Base-by-base conservation (phyloP, 345 rosid species). In the Erucastrum elatum region DNA sequence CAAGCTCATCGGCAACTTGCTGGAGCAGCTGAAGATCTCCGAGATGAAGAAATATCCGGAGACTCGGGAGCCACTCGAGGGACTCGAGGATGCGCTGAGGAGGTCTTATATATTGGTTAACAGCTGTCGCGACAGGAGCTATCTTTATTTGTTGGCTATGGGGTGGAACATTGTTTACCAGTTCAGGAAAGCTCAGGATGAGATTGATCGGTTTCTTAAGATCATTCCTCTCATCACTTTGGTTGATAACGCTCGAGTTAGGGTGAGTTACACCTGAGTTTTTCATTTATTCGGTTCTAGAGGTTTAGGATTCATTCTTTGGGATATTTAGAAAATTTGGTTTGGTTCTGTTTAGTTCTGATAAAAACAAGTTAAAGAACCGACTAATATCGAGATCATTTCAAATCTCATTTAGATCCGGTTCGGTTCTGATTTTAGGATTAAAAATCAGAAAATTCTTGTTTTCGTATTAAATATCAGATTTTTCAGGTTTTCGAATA, bases 91-190 rank as follows among this genome's bases (percentile, higher is more conserved):
- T 66, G 90, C 99, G 0, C 81, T 95, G 77, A 85, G 99, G 76
- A 88, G 97, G 85, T 85, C 97, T 74, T 95, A 85, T 74, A 75
- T 93, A 37, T 76, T 95, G 77, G 96, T 95, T 12, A 88, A 91
- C n/a, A 95, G 96, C 58, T 95, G 98, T 71, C 94, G 94, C 63
- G 99, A 95, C 70, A 78, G 91, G 71, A 95, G 99, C 75, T 95
- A 91, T 82, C 92, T 95, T n/a, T 95, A 95, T 79, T 84, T 95
- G 87, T 85, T 95, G 65, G 99, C 99, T 29, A 93, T 93, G 99
- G 99, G 99, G 2, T 95, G 99, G 99, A 95, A 93, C 84, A 93
- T 95, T 31, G 99, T 95, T 46, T 95, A 95, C 53, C 99, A 95
- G 81, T 95, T 95, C 66, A 83, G 98, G 77, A 95, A 88, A 82